Conservation (phyloP, 441 rosid species). For the Gossypium gossypioides region DNA sequence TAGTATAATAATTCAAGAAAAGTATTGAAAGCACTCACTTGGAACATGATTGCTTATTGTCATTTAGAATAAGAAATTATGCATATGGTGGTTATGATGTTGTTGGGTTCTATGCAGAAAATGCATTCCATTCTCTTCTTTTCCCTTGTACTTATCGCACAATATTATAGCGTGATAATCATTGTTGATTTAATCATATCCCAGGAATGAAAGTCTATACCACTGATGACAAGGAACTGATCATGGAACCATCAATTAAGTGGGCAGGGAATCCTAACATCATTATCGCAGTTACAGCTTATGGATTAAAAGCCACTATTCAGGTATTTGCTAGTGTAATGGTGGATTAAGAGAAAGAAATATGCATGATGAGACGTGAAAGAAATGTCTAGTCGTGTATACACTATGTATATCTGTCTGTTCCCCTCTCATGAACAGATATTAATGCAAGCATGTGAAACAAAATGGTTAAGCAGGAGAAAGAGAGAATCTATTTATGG, state of each 20-base stretch:
- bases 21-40: background rate
- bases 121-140: background rate
- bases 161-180: background rate
- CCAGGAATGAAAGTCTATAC: conserved; percentile 58
- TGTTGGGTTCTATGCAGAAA: background rate
- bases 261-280: conserved; percentile 77
- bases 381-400: background rate
- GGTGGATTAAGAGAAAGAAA: background rate
- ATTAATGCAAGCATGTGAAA: background rate
- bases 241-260: conserved; percentile 54
- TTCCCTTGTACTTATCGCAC: background rate
- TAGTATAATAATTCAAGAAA: background rate
- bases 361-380: background rate
- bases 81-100: background rate
- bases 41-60: background rate
- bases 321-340: conserved; percentile 32
- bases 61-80: background rate
- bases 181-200: conserved; percentile 13
- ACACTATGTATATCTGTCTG: background rate
- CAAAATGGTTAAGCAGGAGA: background rate
- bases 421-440: background rate
- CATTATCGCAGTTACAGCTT: conserved; percentile 46
- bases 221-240: conserved; percentile 63
- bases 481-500: background rate
- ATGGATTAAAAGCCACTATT: conserved; percentile 51